Evolutionary conservation across 805 yeast species (phyloP), one percentile per base, ranked within the genome.

Genomic region (Nakazawaea molendinolei): DNA sequence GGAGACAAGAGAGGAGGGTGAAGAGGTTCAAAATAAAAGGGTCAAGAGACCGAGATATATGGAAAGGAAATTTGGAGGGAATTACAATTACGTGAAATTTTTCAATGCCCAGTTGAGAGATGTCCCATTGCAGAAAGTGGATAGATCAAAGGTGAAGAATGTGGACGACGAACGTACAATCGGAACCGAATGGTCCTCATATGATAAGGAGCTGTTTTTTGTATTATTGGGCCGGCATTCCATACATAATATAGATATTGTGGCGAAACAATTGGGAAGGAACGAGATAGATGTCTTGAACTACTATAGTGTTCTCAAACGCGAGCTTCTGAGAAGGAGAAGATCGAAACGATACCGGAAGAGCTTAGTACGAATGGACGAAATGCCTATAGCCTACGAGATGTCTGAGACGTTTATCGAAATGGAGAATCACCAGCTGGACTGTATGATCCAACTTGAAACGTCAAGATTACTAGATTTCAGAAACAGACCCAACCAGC

Each of bases 161-260:
- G 8, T 22, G 23, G 23, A 22, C 10, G 23, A 17, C 23, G n/a
- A 9, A n/a, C 5, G 8, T 15, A 6, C 25, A 5, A 18, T 28
- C 5, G 72, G 74, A 0, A 47, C 60, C 5, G 33, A 42, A 14
- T 76, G 84, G 84, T 48, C 63, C 1, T 39, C 48, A 1, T 36
- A 39, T 1, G 83, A 78, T 37, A 76, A 77, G 44, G 71, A 69
- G 15, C 26, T 38, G 10, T 78, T 78, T 50, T 78, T 75, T 50
- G 56, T 59, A 15, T 58, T 65, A 16, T 48, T 78, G 22, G 64
- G 71, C n/a, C 31, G 77, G 23, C 67, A 61, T 45, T 67, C 78
- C 3, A 75, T 74, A 16, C 65, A 64, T 36, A 47, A 66, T n/a
- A 35, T 62, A 1, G 74, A 72, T 7, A 35, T 50, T 9, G 69